Evolutionary conservation across 192 early-diverging fungal species (phyloP).

Genomic region (Podila epigama): DNA sequence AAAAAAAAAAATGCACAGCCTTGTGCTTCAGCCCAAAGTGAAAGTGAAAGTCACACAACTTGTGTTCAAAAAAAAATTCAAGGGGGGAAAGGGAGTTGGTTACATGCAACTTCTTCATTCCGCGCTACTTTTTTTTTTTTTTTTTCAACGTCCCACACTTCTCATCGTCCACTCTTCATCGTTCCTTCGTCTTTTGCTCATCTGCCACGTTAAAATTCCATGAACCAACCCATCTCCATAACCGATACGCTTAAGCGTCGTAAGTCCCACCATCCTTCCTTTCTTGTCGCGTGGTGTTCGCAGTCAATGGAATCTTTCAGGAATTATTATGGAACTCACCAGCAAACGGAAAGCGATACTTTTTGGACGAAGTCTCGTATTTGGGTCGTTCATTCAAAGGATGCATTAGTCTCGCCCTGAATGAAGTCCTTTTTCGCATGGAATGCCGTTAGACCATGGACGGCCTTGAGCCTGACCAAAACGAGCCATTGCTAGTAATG

Average conservation of each 20-base stretch:
- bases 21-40: neutral
- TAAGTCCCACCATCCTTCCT: conserved; percentile 15
- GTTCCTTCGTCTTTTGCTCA: neutral
- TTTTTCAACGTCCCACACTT: neutral
- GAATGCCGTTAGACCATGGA: too few relatives aligned
- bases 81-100: neutral
- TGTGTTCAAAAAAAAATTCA: neutral
- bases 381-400: too few relatives aligned
- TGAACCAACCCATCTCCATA: conserved; percentile 49
- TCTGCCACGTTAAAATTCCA: neutral
- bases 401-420: neutral
- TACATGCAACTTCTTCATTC: neutral
- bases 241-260: conserved; percentile 48
- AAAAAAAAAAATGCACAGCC: neutral
- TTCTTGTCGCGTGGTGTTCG: too few relatives aligned
- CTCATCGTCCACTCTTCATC: neutral
- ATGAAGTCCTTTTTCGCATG: too few relatives aligned
- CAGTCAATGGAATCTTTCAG: too few relatives aligned
- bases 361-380: too few relatives aligned
- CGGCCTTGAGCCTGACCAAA: too few relatives aligned
- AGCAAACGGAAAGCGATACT: neutral
- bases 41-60: neutral
- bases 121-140: neutral
- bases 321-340: neutral
- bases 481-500: too few relatives aligned